Evolutionary conservation across 257 asterid genomes (phyloP), one percentile per base, ranked within the genome.

Genomic region (Solanum pinnatisectum): DNA sequence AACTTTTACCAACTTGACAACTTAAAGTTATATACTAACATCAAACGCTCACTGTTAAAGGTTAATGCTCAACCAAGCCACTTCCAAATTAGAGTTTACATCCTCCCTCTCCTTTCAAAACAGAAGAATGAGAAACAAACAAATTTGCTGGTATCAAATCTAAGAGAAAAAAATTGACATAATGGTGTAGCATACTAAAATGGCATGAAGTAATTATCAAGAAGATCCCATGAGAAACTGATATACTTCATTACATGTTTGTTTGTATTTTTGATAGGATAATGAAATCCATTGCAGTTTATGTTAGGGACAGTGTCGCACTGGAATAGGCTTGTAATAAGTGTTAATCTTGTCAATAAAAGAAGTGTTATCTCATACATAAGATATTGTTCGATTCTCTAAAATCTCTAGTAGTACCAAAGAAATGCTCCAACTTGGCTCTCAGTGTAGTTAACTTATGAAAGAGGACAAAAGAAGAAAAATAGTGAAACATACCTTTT

Each of bases 401-500:
- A 49, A 49, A 82, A 46, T 49, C 85, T 82, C 70, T 49, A 81
- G 70, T 44, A 82, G 30, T 49, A 49, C 44, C 70, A 46, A 82
- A 82, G 22, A 82, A 30, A 67, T 87, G 83, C 82, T 84, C 87
- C 72, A 52, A 12, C 88, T 85, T 84, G 84, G 84, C 87, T 88
- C 86, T 59, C 89, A 71, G 44, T 89, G 49, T 37, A 22, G 81
- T 79, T 89, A 44, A 77, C 59, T 81, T 70, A 42, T 52, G 71
- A 84, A 87, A 33, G 89, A 3, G 40, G 32, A 44, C 44, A 68
- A 83, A 88, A 89, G 56, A 63, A 89, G 87, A 91, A 91, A 84
- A 5, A 81, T 81, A 30, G 42, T 46, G 68, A 46, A 46, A 89
- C 96, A 92, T 94, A 97, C 99, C 99, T 95, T 97, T 97, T 33